These are phyloP conservation scores for Ophiostoma sp. DNA, from an alignment of 2,329 filamentous ascomycete genomes.

Conservation along the genomic window DNA sequence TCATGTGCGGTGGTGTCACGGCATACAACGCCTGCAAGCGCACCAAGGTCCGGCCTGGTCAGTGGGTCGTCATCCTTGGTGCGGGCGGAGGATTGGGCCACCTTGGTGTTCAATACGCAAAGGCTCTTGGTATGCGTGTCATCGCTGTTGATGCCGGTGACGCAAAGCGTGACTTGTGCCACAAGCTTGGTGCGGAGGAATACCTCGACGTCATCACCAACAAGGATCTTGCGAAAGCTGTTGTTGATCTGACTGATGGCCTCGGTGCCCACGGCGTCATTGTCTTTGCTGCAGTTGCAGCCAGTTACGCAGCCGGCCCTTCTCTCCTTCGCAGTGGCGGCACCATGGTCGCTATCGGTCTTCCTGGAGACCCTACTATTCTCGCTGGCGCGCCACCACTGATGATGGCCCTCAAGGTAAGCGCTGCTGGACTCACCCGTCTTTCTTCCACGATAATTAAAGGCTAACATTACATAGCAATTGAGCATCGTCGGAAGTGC, in stretches of 20 bases:
- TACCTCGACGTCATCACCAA: slow-evolving; percentile 51
- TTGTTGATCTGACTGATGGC: slow-evolving; percentile 16
- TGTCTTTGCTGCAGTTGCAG: slow-evolving; percentile 71
- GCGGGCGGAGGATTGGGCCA: slow-evolving; percentile 42
- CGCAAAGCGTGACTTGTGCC: slow-evolving; percentile 42
- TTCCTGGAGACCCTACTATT: slow-evolving; percentile 63
- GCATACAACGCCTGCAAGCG: slow-evolving; percentile 53
- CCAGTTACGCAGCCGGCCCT: slow-evolving; percentile 89
- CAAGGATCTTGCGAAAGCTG: slow-evolving; percentile 27
- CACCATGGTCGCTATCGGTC: slow-evolving; percentile 78
- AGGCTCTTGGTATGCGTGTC: slow-evolving; percentile 51
- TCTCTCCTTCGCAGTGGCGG: slow-evolving; percentile 79
- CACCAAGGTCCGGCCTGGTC: slow-evolving; percentile 44
- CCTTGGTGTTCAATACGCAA: slow-evolving; percentile 43
- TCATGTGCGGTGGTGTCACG: slow-evolving; percentile 56
- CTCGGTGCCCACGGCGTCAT: slow-evolving; percentile 23
- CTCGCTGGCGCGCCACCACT: slow-evolving; percentile 22
- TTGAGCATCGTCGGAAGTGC: slow-evolving; percentile 24
- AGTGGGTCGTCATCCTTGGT: slow-evolving; percentile 52
- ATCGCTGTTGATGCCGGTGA: slow-evolving; percentile 51
- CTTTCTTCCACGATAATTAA: background rate
- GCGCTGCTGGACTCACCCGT: background rate
- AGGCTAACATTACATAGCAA: slow-evolving; percentile 14
- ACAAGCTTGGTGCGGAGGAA: slow-evolving; percentile 48
- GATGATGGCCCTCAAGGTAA: slow-evolving; percentile 23